These are phyloP conservation scores for Anastatica hierochuntica DNA, from an alignment of 345 rosid genomes.

Conservation along the genomic window DNA sequence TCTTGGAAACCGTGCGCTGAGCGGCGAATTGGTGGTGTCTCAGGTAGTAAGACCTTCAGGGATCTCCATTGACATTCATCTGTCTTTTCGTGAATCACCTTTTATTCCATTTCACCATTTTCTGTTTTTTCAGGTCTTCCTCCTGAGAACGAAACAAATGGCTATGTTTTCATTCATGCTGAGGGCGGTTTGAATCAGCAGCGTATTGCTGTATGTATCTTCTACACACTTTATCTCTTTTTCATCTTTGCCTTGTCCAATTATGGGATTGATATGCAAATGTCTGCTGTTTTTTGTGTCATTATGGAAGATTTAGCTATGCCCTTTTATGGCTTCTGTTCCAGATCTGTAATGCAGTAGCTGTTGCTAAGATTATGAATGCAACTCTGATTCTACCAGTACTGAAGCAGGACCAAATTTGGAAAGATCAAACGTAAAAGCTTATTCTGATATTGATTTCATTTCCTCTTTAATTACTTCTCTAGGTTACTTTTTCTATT, in stretches of 20 bases:
- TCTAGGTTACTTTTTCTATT: neutral
- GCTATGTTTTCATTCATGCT: slow-evolving; percentile 93
- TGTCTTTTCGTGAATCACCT: neutral
- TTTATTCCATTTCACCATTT: slow-evolving; percentile 1
- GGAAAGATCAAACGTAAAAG: slow-evolving; percentile 97
- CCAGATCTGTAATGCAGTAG: slow-evolving; percentile 99
- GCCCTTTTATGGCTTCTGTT: neutral
- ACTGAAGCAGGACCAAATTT: slow-evolving; percentile 96
- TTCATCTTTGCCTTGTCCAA: neutral
- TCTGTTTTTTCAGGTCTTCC: slow-evolving; percentile 56
- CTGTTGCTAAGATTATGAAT: slow-evolving; percentile 97
- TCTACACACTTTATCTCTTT: neutral
- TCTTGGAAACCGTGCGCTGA: slow-evolving; percentile 99
- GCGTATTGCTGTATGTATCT: slow-evolving; percentile 79
- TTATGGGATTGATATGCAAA: neutral
- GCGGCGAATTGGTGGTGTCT: slow-evolving; percentile 66
- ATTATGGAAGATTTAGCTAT: neutral
- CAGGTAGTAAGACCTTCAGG: slow-evolving; percentile 33
- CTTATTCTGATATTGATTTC: neutral
- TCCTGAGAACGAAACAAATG: slow-evolving; percentile 87
- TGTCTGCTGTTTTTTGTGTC: neutral
- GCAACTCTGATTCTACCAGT: slow-evolving; percentile 97
- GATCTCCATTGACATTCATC: neutral
- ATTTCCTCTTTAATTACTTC: neutral
- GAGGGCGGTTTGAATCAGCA: slow-evolving; percentile 99